phyloP scores from a whole-genome alignment of 2,329 filamentous ascomycete genomes.

The Penicillium sp. region DNA sequence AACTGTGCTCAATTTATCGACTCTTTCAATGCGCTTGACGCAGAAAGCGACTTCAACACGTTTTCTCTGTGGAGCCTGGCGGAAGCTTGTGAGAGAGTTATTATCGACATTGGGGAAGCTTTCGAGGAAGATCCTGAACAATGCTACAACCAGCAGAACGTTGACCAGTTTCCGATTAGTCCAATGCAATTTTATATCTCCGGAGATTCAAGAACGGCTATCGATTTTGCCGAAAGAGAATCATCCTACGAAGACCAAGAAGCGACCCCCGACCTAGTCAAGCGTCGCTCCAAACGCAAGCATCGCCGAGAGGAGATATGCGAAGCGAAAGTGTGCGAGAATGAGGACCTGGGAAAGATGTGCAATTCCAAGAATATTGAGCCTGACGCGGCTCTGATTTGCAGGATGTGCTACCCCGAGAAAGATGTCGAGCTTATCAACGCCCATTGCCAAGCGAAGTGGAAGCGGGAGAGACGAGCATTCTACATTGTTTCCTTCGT shows the following conservation, averaged over 20 bases:
- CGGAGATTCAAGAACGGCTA: background rate
- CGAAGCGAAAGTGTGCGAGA: constrained; percentile 15
- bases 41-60: background rate
- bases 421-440: constrained; percentile 13
- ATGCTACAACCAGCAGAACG: background rate
- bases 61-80: background rate
- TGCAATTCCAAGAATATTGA: constrained; percentile 9
- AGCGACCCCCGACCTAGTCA: background rate
- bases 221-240: background rate
- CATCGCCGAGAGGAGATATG: constrained; percentile 10
- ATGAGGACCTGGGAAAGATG: constrained; percentile 9
- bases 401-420: constrained; percentile 17
- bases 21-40: background rate
- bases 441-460: constrained; percentile 15
- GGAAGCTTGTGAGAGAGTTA: constrained; percentile 5
- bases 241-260: background rate
- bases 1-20: constrained; percentile 7
- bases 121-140: background rate
- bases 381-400: constrained; percentile 10
- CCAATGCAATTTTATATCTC: too few species aligned
- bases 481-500: constrained; percentile 17
- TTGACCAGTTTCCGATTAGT: too few species aligned
- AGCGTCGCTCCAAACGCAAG: background rate
- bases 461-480: constrained; percentile 13
- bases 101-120: background rate